These are phyloP conservation scores for Penicillium sp. DNA, from an alignment of 2,329 filamentous ascomycete species.

Conservation along the genomic window DNA sequence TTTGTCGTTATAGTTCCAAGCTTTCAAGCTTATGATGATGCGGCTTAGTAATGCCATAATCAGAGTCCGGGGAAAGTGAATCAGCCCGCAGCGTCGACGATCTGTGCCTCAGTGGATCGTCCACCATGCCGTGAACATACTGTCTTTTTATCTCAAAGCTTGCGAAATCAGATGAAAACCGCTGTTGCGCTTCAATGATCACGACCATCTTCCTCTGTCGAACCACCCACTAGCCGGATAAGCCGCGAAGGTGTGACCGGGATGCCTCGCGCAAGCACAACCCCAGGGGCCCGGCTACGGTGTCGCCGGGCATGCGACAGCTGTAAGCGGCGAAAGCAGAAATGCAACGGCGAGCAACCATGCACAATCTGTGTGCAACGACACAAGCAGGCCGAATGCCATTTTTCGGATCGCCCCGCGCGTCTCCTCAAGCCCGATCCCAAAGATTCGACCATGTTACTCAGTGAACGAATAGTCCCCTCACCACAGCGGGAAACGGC, in stretches of 20 bases:
- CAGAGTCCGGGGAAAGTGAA: slow-evolving; percentile 17
- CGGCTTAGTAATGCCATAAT: neutral
- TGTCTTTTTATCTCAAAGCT: neutral
- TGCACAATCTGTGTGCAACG: slow-evolving; percentile 52
- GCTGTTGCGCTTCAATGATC: slow-evolving; percentile 7
- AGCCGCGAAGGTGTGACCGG: slow-evolving; percentile 8
- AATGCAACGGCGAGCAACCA: slow-evolving; percentile 53
- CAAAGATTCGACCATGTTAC: slow-evolving; percentile 34
- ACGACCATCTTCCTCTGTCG: neutral
- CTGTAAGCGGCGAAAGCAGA: slow-evolving; percentile 52
- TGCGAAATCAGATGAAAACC: neutral
- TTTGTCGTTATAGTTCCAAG: neutral
- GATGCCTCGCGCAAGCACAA: slow-evolving; percentile 34
- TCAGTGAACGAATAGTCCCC: slow-evolving; percentile 31
- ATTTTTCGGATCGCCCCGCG: slow-evolving; percentile 40
- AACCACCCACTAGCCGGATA: slow-evolving; percentile 9
- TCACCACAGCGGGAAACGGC: slow-evolving; percentile 35
- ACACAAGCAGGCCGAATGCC: slow-evolving; percentile 44
- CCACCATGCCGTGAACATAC: neutral
- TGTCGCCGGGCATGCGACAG: slow-evolving; percentile 46
- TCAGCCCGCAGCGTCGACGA: neutral
- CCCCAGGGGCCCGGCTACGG: slow-evolving; percentile 33
- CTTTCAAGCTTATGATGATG: neutral
- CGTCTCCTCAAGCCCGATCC: slow-evolving; percentile 32
- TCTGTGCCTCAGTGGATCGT: neutral